A percentile compares a stretch with the other conserved stretches of the same genome.
Evolutionary conservation across 2,329 filamentous ascomycete species (phyloP).

Genomic region (Fusarium ambrosium): DNA sequence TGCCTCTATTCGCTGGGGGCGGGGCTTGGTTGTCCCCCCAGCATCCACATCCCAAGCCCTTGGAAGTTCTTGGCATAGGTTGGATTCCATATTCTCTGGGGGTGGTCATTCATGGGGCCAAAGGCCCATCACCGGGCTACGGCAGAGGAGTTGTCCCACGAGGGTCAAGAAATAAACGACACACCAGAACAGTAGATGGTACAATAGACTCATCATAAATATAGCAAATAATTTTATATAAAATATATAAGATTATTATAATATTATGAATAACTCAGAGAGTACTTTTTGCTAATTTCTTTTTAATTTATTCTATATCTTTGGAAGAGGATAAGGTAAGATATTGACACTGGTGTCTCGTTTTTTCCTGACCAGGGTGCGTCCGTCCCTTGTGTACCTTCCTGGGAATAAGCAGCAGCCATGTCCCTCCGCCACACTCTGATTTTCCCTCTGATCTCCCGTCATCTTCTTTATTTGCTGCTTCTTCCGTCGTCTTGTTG

Average conservation of each 20-base stretch:
- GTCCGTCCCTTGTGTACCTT: background rate
- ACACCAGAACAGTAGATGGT: too few relatives aligned
- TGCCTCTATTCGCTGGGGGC: slow-evolving; percentile 26
- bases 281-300: too few relatives aligned
- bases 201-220: too few relatives aligned
- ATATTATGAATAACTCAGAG: too few relatives aligned
- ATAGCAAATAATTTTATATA: too few relatives aligned
- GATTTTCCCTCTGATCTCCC: slow-evolving; percentile 20
- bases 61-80: slow-evolving; percentile 19
- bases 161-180: too few relatives aligned
- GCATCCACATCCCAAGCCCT: slow-evolving; percentile 35
- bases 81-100: background rate
- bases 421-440: slow-evolving; percentile 36
- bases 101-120: background rate
- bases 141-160: background rate
- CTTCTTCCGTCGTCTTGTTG: background rate
- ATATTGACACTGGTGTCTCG: too few relatives aligned
- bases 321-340: too few relatives aligned
- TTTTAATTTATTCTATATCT: too few relatives aligned
- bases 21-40: slow-evolving; percentile 32
- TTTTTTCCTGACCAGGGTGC: too few relatives aligned
- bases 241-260: too few relatives aligned
- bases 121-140: slow-evolving; percentile 1
- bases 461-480: slow-evolving; percentile 8
- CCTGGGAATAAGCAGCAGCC: slow-evolving; percentile 2